Conservation (phyloP, 164 flowering plant genomes). For the Chimonanthus praecox region DNA sequence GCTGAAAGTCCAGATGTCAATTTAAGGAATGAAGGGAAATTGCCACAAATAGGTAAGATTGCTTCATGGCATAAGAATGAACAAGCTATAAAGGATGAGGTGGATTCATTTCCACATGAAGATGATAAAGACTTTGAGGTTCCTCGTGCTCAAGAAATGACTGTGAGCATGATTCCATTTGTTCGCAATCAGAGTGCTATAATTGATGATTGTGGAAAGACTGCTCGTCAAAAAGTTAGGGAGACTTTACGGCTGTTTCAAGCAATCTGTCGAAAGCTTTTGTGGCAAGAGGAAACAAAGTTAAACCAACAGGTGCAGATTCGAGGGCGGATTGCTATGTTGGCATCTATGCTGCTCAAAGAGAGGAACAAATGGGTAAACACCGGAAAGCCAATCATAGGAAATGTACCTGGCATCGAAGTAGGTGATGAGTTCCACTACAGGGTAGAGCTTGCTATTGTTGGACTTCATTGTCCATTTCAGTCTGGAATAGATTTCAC, state of each 20-base stretch:
- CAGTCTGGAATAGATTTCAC: constrained; percentile 75
- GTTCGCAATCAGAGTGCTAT: too few species aligned
- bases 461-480: constrained; percentile 70
- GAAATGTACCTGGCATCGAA: constrained; percentile 81
- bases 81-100: too few species aligned
- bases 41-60: too few species aligned
- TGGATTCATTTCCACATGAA: too few species aligned
- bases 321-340: constrained; percentile 35
- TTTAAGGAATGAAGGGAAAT: too few species aligned
- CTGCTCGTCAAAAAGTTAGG: constrained; percentile 46
- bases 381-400: constrained; percentile 40
- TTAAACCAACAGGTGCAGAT: constrained; percentile 22
- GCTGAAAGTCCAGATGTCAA: too few species aligned
- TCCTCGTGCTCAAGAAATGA: too few species aligned
- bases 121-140: too few species aligned
- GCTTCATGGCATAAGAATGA: too few species aligned
- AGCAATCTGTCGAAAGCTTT: constrained; percentile 47
- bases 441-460: constrained; percentile 66
- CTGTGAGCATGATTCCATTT: too few species aligned
- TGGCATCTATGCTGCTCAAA: constrained; percentile 42
- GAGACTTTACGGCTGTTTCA: constrained; percentile 70
- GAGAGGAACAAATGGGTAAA: constrained; percentile 43
- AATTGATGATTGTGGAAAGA: too few species aligned
- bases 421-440: constrained; percentile 89
- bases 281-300: constrained; percentile 55